Evolutionary conservation across 2,329 filamentous ascomycete species (phyloP), one percentile per base, ranked within the genome.

Genomic region (Stagonosporopsis rhizophila): DNA sequence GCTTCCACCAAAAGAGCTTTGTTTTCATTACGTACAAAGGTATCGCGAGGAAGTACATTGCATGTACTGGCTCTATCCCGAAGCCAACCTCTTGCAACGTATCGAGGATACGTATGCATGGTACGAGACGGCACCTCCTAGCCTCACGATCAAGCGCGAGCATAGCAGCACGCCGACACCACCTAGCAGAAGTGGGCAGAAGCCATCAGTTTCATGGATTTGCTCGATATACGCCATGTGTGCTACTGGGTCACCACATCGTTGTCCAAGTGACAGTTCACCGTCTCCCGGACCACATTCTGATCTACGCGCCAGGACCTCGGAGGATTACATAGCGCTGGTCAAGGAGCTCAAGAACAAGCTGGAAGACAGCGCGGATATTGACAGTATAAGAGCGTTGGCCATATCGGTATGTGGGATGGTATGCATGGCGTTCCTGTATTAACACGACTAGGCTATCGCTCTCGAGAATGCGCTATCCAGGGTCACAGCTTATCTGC

Each of bases 221-320:
- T 76, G 73, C 50, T 74, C 71, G 0, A 56, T 76, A 0, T 76
- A 76, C 25, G 65, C 67, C 2, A 75, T 76, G 32, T 73, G 74
- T 41, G 69, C 73, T 11, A 69, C 75, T 14, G 73, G 72, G 4
- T 68, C 73, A 22, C 59, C 66, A 62, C 44, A 65, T 61, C 39
- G 62, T 61, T 63, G 62, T 17, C 45, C 56, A n/a, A 60, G 59
- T 14, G 67, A 63, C 11, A 65, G 66, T 19, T 69, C 66, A 11
- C 64, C 68, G 2, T 63, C 65, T 11, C 50, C 62, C 9, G 59
- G 60, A 23, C 64, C 64, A 22, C 57, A 60, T 22, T 58, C 65
- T 19, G 57, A 66, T 1, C 48, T 53, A 6, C 67, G 71, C 32
- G 46, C 58, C 28, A 74, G 70, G 42, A 68, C 61, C 1, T 70